Evolutionary conservation across 2,329 filamentous ascomycete genomes (phyloP), one percentile per base, ranked within the genome.

Genomic region (Cadophora sp.): DNA sequence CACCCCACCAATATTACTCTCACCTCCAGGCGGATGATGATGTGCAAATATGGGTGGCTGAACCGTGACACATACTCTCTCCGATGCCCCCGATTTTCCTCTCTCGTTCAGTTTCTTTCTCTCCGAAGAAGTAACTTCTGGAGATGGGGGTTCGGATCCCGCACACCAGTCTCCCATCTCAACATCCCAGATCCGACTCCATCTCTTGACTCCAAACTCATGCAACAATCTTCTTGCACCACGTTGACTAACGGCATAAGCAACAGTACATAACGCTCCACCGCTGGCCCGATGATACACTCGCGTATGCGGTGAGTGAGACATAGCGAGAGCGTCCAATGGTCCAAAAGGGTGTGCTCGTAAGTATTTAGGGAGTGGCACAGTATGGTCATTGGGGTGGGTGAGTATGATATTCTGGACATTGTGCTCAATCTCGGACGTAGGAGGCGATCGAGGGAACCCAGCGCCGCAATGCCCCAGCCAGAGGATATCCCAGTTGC

Each of bases 131-230:
- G 27, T 0, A 39, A 11, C 41, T 41, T 22, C 53, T 56, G 33
- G 8, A 41, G 6, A 1, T 11, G 7, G 18, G 30, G n/a, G 20
- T 8, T 70, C 66, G 3, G 20, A 36, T 2, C 70, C 67, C 22
- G 69, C 69, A 63, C 70, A 71, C 67, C 68, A 72, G 9, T 67
- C 66, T 1, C 69, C 68, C n/a, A 72, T 33, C 41, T 69, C 68
- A 22, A 58, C 66, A 59, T 72, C 67, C 53, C 63, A 72, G 27
- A 70, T 68, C 14, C 65, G 39, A 33, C 64, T 65, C 67, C 67
- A 71, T 18, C 48, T 66, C 50, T 63, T 71, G 5, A 72, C 60
- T 2, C 70, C 66, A 56, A 69, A 70, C 43, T 71, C 62, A 36
- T 68, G 58, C 27, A 71, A 24, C 1, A 72, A n/a, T 11, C 67